Evolutionary conservation across 2,329 filamentous ascomycete species (phyloP), one percentile per base, ranked within the genome.

Genomic region (Apiospora sp.): DNA sequence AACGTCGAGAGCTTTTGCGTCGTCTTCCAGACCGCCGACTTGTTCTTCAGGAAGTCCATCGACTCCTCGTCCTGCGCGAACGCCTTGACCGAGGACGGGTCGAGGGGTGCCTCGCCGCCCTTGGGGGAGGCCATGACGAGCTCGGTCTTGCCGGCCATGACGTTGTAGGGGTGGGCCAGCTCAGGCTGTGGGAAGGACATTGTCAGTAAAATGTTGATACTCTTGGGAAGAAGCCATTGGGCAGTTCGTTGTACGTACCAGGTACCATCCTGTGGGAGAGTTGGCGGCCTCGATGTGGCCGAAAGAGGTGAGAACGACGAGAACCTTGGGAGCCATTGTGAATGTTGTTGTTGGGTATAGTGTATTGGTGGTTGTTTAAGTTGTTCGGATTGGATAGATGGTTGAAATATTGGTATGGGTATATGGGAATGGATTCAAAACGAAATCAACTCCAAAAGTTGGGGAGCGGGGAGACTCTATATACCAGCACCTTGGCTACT

Each of bases 271-370:
- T 0, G 92, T 93, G 13, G 87, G 87, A 77, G 84, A 84, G 78
- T 85, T 85, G 64, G 86, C 84, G 76, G 83, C 79, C 76, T 83
- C 84, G 68, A 90, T 85, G 80, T 84, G 82, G 79, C 80, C 82
- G 80, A 89, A 86, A 74, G 91, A 94, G 75, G 91, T 93, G 74
- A 94, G 89, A 72, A 94, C 89, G 81, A 94, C 83, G 83, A 94
- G 91, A 75, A 94, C 83, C 81, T 92, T 92, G 77, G 84, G 86
- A 48, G 85, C 83, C 86, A 88, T 88, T 72, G 44, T 79, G 68
- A 27, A 14, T 43, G 27, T 46, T 27, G 67, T 49, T 64, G 14
- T 49, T 72, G 46, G 27, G n/a, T 61, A 48, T 69, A 30, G n/a
- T 14, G 27, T 44, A 22, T 46, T 44, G 22, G 54, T 34, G 19